Evolutionary conservation across 192 early-diverging fungal species (phyloP).

Genomic region (Podila horticola): DNA sequence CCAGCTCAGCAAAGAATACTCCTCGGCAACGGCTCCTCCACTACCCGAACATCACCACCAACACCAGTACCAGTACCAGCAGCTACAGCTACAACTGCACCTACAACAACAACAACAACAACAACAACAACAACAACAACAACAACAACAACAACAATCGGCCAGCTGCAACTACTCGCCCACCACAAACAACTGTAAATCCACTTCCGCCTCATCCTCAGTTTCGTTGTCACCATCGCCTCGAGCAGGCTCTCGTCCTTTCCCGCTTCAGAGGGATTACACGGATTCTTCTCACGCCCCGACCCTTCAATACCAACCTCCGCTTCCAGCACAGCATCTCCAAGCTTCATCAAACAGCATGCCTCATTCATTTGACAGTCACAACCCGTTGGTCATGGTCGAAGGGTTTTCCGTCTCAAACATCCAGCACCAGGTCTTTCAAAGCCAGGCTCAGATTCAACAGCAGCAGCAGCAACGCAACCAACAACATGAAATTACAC

Average conservation of each 20-base stretch:
- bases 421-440: neutral
- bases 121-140: neutral
- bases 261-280: neutral
- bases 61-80: neutral
- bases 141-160: neutral
- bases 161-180: neutral
- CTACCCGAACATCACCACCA: neutral
- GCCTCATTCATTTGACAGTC: no score
- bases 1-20: neutral
- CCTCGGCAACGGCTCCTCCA: neutral
- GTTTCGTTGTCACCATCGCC: neutral
- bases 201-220: neutral
- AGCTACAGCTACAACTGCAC: neutral
- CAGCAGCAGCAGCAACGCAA: conserved; percentile 3
- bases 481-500: conserved; percentile 3
- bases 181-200: neutral
- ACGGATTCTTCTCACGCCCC: neutral
- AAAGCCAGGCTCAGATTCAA: neutral
- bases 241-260: neutral
- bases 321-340: no score
- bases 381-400: no score
- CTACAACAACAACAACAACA: neutral
- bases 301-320: neutral
- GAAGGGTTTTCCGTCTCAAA: no score
- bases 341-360: no score